Evolutionary conservation across 139 green algal genomes (phyloP), one percentile per base, ranked within the genome.

Genomic region (Chlamydomonas incerta): DNA sequence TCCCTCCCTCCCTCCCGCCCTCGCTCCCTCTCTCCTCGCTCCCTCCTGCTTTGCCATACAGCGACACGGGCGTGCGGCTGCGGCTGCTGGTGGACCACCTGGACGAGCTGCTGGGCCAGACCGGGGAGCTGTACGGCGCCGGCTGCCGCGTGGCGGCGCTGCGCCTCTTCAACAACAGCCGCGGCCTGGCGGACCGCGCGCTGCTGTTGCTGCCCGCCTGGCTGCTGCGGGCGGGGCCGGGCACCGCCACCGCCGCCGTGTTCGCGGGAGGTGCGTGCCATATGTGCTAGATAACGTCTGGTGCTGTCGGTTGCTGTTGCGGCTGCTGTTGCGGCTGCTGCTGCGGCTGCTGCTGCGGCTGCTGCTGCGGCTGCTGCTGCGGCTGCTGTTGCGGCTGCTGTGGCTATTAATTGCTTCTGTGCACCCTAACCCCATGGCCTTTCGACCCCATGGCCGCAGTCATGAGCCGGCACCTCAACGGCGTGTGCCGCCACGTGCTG

Each of bases 111-210:
- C 47, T 85, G 20, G n/a, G n/a, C n/a, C n/a, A n/a, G n/a, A n/a
- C n/a, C n/a, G n/a, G n/a, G n/a, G 47, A 85, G 47, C 65, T 85
- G 46, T 85, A 85, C 63, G 63, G 11, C 66, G 52, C 28, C 63
- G 79, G 79, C 63, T 85, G 79, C 79, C 79, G 79, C 23, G 55
- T 86, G 34, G n/a, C 68, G 3, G 80, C 68, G 34, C 50, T 77
- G 55, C 80, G 68, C 52, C n/a, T 71, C 5, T 86, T 72, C 80
- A 86, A 86, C 80, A 77, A 86, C 80, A 72, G 50, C 68, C 80
- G 80, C 17, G 15, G 33, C 33, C 68, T 86, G 68, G 68, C 55
- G 20, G 80, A 86, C 50, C 68, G 80, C 20, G 52, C 34, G 34
- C 34, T 79, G 34, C 80, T 70, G 50, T 34, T 79, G 62, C 21